Evolutionary conservation across 176 grass and related monocot species (phyloP).

Genomic region (Eleusine coracana): DNA sequence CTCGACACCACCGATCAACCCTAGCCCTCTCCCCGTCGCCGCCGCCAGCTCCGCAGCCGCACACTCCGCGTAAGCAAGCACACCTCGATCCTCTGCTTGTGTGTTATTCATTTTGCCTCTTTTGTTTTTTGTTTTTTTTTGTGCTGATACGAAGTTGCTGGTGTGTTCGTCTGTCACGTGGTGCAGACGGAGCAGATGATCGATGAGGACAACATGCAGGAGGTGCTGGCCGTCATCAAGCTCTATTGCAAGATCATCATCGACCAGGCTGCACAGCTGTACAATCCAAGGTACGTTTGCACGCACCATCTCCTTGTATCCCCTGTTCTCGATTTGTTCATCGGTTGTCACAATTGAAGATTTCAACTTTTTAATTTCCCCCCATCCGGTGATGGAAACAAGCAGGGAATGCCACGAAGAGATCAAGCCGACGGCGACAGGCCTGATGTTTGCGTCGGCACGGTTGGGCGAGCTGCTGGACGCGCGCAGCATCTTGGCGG

Average conservation of each 20-base stretch:
- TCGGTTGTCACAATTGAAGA: neutral
- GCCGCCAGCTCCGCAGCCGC: too few species aligned
- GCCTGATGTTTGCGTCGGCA: slow-evolving; percentile 53
- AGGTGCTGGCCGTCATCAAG: slow-evolving; percentile 48
- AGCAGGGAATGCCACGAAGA: slow-evolving; percentile 56
- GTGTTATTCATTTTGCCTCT: too few species aligned
- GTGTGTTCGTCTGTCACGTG: too few species aligned
- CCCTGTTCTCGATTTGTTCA: neutral
- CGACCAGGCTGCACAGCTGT: slow-evolving; percentile 33
- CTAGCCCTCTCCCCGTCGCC: too few species aligned
- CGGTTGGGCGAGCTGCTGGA: slow-evolving; percentile 53
- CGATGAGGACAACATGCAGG: slow-evolving; percentile 52
- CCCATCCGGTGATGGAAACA: neutral
- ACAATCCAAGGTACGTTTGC: slow-evolving; percentile 38
- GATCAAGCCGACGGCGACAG: slow-evolving; percentile 50
- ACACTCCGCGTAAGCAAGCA: slow-evolving; percentile 1
- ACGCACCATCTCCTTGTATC: too few species aligned
- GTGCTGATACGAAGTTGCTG: neutral
- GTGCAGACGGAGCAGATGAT: slow-evolving; percentile 48
- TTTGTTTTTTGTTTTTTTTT: too few species aligned
- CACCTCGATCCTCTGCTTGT: neutral
- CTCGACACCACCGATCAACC: too few species aligned
- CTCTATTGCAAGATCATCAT: slow-evolving; percentile 49
- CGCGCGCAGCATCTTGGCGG: slow-evolving; percentile 49
- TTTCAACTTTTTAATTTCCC: neutral